These are phyloP conservation scores for Ceratobasidium sp. DNA, from an alignment of 1,284 basidiomycete species.

Conservation along the genomic window DNA sequence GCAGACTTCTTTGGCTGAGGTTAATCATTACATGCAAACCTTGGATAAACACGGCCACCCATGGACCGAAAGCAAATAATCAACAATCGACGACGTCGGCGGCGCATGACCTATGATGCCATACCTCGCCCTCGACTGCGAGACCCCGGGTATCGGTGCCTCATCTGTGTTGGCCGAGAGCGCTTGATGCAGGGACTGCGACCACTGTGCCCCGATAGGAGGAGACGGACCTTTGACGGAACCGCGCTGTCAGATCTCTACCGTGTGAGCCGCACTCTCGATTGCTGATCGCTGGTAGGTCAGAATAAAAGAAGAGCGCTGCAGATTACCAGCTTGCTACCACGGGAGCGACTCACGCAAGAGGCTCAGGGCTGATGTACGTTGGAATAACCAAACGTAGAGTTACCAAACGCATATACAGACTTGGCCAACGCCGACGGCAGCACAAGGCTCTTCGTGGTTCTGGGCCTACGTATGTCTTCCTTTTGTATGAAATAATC, in stretches of 20 bases:
- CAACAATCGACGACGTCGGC: conserved; percentile 2
- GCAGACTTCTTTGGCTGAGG: neutral
- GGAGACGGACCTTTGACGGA: too few species aligned
- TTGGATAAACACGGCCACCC: conserved; percentile 5
- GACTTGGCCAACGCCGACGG: neutral
- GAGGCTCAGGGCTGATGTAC: neutral
- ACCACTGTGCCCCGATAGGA: too few species aligned
- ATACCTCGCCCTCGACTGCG: neutral
- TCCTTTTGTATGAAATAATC: neutral
- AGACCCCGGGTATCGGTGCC: neutral
- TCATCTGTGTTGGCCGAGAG: too few species aligned
- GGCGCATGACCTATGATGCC: conserved; percentile 25
- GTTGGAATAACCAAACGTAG: neutral
- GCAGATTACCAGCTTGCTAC: too few species aligned
- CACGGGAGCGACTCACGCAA: too few species aligned
- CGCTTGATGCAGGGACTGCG: too few species aligned
- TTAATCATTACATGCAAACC: neutral
- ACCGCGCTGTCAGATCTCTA: too few species aligned
- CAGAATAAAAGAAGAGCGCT: too few species aligned
- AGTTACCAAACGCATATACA: neutral
- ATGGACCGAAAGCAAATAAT: neutral
- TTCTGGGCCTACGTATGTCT: neutral
- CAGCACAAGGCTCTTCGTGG: too few species aligned
- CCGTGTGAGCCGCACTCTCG: neutral
- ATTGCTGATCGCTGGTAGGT: neutral